Percentiles rank a stretch among this genome's conserved stretches.
Conservation (phyloP, 1,284 basidiomycete species). For the Heterobasidion parviporum region DNA sequence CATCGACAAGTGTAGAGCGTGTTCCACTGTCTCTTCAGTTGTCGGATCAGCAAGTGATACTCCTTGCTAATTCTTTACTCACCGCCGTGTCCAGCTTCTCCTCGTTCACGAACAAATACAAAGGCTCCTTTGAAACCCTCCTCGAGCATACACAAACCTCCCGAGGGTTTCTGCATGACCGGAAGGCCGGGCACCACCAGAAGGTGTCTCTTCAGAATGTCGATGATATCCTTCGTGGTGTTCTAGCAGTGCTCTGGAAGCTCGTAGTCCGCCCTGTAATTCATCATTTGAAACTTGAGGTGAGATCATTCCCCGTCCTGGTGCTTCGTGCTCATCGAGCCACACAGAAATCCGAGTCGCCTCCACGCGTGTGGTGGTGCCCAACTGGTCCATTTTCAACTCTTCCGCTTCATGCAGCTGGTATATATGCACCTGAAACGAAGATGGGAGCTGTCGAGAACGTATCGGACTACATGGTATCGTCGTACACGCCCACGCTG, state of each 20-base stretch:
- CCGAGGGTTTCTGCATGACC: background rate
- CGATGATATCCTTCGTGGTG: background rate
- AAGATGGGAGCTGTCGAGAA: background rate
- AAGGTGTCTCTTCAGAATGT: background rate
- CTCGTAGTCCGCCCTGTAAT: background rate
- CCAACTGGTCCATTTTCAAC: background rate
- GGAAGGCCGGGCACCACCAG: background rate
- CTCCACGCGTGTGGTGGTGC: background rate
- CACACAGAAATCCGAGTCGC: background rate
- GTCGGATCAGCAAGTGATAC: fast-evolving
- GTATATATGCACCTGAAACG: constrained; percentile 2
- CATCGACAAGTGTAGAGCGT: background rate
- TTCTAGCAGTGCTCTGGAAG: background rate
- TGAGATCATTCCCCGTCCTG: background rate
- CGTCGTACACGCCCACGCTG: constrained; percentile 17
- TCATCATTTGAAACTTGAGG: background rate
- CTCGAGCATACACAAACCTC: too few species aligned
- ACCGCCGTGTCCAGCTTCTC: background rate
- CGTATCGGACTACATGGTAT: constrained; percentile 10
- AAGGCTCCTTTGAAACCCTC: too few species aligned
- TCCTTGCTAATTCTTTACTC: background rate
- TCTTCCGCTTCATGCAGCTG: constrained; percentile 1
- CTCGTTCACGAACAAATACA: too few species aligned
- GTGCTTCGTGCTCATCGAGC: background rate
- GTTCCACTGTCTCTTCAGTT: background rate